Base-by-base conservation (phyloP, 1,284 basidiomycete genomes). In the Porogramme epimiltina region DNA sequence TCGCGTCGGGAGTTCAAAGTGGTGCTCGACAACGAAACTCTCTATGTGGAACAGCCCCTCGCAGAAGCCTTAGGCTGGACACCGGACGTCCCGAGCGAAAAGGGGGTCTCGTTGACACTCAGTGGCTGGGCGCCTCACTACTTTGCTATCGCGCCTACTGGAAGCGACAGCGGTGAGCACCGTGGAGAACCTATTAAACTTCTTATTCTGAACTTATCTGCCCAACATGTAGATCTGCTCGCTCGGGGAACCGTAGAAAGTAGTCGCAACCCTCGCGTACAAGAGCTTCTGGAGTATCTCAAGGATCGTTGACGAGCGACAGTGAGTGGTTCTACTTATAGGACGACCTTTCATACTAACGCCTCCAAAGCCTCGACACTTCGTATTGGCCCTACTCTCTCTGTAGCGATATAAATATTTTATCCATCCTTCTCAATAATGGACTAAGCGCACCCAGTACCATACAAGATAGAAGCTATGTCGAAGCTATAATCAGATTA, bases 11-110 rank as follows among this genome's bases (percentile, higher is more conserved):
- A 62, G 39, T 64, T 59, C 60, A 61, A 55, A 43, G 62, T 64
- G 22, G 42, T 58, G 8, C 52, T 65, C 22, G 64, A 65, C 45
- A 59, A 60, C 50, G 55, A 52, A 8, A 65, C 63, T 13, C 47
- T 65, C 26, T 65, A 64, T 40, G 34, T 64, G 25, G 57, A 62
- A 42, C 51, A 59, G 42, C 36, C 43, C 1, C 44, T 65, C 6
- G 64, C 61, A 8, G 59, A 62, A 34, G 61, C 59, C 10, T 56
- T 65, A 2, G 62, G 61, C 11, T 65, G 62, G 64, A 51, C 37
- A 3, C 24, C 56, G 34, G 44, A 25, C 16, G n/a, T n/a, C 13
- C 9, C 22, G 8, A 16, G 28, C 13, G 43, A 20, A 1, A 41
- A 55, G 6, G 52, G 61, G 10, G 50, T 60, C 4, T 34, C 58